Base-by-base conservation (phyloP, 2,329 filamentous ascomycete species). In the Ophiocordyceps sinensis region DNA sequence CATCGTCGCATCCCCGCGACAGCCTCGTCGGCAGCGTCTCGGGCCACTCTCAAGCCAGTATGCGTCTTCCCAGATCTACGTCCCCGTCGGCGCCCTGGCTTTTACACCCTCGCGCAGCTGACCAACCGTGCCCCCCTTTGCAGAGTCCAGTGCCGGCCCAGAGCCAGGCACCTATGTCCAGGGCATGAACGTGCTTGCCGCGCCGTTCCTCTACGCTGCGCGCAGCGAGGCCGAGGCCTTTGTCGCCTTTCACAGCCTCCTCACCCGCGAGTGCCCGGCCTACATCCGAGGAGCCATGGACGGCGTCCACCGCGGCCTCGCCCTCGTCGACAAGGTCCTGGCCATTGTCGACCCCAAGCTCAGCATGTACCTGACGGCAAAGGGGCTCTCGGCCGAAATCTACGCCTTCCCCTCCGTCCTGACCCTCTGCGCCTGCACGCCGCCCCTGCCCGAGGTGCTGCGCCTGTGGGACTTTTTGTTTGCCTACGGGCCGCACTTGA, bases 261-360 rank as follows among this genome's bases (percentile, higher is more conserved):
- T 98, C 47, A 93, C 86, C 2, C 71, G 74, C 42, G 89, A 96
- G 60, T 88, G 85, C 49, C 91, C 91, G 0, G 88, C 85, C 3
- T 98, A 98, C 61, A 89, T 96, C 45, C 78, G 88, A 23, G 88
- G 89, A 23, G 87, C 87, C 45, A 95, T 98, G 88, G 88, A 95
- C 50, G 91, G 91, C 38, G 91, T 98, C 7, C 91, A 98, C 63
- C 83, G 82, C 51, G 91, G 91, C 1, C 72, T 98, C 12, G 82
- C 83, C 21, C 71, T 98, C 10, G 88, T 98, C 19, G 91, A 98
- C 61, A 85, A 85, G 55, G 87, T 94, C 39, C 67, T 98, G 21
- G 81, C 86, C 45, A 86, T 94, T 43, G 87, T 95, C 38, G 91
- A 96, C 56, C 79, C 85, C 2, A 91, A 88, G 59, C 70, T 98